Evolutionary conservation across 192 early-diverging fungal species (phyloP).

Genomic region (Rhizophagus sp.): DNA sequence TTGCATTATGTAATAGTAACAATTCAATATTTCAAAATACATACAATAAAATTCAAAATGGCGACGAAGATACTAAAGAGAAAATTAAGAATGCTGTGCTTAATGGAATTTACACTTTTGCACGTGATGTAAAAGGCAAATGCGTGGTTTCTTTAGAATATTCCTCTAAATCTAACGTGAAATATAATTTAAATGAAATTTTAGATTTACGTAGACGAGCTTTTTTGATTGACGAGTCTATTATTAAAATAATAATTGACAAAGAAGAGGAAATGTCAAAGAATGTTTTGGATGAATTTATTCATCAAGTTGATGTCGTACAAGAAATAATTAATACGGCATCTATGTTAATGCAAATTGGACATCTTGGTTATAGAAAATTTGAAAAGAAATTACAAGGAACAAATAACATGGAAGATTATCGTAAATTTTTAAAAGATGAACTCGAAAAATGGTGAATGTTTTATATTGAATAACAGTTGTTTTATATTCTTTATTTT

Average conservation of each 20-base stretch:
- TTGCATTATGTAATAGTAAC: conserved; percentile 18
- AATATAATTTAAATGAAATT: conserved; percentile 11
- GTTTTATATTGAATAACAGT: no score
- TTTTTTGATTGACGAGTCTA: conserved; percentile 20
- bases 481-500: no score
- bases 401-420: background rate
- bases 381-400: background rate
- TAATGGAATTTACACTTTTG: background rate
- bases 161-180: background rate
- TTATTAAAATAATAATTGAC: background rate
- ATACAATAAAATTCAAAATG: conserved; percentile 18
- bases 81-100: conserved; percentile 22
- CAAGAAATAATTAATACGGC: background rate
- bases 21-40: conserved; percentile 19
- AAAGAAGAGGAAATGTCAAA: background rate
- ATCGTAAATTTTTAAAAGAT: background rate
- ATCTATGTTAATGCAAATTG: no score
- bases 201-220: conserved; percentile 8
- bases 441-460: no score
- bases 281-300: background rate
- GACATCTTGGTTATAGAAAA: no score
- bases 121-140: background rate
- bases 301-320: conserved; percentile 27
- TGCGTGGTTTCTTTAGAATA: conserved; percentile 23
- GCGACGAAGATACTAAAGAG: conserved; percentile 16